phyloP scores from a whole-genome alignment of 2,329 filamentous ascomycete species.

The Ceratocystiopsis sp. region DNA sequence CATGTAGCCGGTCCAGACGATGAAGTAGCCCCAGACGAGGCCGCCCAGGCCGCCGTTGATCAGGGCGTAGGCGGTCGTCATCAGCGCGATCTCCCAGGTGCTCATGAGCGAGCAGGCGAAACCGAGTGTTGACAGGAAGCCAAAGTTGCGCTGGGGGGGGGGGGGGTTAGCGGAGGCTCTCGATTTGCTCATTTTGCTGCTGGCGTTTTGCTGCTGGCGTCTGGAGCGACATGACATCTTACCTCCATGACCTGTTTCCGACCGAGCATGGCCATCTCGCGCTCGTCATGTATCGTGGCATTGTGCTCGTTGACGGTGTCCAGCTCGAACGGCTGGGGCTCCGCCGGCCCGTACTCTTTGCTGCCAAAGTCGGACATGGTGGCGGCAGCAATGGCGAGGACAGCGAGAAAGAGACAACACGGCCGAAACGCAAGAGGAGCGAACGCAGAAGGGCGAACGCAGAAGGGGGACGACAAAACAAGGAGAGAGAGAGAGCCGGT shows the following conservation, averaged over 20 bases:
- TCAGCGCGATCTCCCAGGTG: conserved; percentile 34
- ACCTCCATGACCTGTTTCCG: conserved; percentile 11
- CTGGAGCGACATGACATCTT: not conserved
- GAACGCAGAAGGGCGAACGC: not conserved
- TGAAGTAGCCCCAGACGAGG: conserved; percentile 33
- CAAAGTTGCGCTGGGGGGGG: conserved; percentile 25
- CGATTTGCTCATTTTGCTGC: too few relatives aligned
- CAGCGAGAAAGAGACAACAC: not conserved
- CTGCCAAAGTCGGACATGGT: conserved; percentile 7
- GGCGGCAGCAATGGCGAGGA: not conserved
- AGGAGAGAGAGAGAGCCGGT: not conserved
- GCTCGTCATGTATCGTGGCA: conserved; percentile 14
- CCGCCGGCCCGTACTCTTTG: conserved; percentile 7
- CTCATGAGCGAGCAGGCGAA: conserved; percentile 35
- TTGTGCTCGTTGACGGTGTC: conserved; percentile 9
- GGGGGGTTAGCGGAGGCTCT: not conserved
- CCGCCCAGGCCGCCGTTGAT: conserved; percentile 35
- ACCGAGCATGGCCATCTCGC: conserved; percentile 16
- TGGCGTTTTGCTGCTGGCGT: too few relatives aligned
- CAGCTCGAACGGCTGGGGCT: conserved; percentile 8
- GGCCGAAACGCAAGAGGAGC: not conserved
- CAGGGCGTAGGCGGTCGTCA: conserved; percentile 21
- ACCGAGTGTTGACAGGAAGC: conserved; percentile 31
- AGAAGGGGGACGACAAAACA: not conserved
- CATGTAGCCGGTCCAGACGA: conserved; percentile 28